phyloP scores from a whole-genome alignment of 2,329 filamentous ascomycete species.

The Cladosporium sphaerospermum region DNA sequence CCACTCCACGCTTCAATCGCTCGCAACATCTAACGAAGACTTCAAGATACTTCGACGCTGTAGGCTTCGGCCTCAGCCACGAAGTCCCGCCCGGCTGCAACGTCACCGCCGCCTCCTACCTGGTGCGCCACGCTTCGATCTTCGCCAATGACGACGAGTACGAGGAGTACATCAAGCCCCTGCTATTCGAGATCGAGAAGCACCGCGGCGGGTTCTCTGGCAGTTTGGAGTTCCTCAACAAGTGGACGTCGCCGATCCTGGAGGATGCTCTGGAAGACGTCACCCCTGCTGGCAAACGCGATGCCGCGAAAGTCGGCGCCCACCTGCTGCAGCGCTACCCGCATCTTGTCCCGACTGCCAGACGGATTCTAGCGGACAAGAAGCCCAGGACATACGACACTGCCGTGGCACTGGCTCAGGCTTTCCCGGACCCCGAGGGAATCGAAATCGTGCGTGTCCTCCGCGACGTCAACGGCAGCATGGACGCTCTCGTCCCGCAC shows the following conservation, averaged over 20 bases:
- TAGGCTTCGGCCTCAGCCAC: constrained; percentile 25
- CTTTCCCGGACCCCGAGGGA: constrained; percentile 23
- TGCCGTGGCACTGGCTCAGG: constrained; percentile 26
- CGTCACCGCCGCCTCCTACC: constrained; percentile 47
- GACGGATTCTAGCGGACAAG: constrained; percentile 20
- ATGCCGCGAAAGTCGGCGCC: constrained; percentile 14
- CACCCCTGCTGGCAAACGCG: constrained; percentile 14
- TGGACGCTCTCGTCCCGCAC: constrained; percentile 27
- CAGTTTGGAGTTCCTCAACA: constrained; percentile 11
- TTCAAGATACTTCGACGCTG: constrained; percentile 46
- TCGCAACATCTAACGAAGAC: not conserved
- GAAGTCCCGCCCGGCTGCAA: constrained; percentile 46
- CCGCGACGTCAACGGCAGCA: constrained; percentile 8
- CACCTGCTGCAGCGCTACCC: constrained; percentile 15
- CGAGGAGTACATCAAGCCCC: constrained; percentile 52
- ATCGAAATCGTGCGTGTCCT: constrained; percentile 30
- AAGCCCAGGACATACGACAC: constrained; percentile 33
- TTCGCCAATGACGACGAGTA: constrained; percentile 56
- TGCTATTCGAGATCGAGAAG: constrained; percentile 34
- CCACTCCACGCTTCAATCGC: not conserved
- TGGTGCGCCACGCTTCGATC: constrained; percentile 55
- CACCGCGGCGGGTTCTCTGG: constrained; percentile 13
- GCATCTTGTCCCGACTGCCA: constrained; percentile 8
- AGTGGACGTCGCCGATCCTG: constrained; percentile 14
- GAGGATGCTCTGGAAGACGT: constrained; percentile 15